Conservation (phyloP, 1,284 basidiomycete species). For the Microbotryum intermedium region DNA sequence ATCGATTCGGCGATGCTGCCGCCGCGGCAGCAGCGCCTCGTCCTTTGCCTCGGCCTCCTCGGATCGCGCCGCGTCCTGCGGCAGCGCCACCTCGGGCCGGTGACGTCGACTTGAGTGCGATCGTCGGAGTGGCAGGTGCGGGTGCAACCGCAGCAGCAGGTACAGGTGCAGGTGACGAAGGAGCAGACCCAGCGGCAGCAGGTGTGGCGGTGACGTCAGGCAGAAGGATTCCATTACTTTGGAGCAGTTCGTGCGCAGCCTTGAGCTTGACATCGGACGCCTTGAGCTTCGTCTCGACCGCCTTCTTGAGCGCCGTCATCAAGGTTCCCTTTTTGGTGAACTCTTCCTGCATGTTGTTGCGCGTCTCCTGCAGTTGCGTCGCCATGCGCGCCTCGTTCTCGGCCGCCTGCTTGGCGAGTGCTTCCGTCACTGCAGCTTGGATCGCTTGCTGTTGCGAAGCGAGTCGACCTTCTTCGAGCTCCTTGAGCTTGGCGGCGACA, state of each 20-base stretch:
- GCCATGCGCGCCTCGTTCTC: not conserved
- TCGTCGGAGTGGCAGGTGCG: not conserved
- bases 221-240: not conserved
- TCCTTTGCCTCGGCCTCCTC: not conserved
- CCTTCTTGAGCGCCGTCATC: not conserved
- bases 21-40: not conserved
- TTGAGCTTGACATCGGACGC: not conserved
- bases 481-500: slow-evolving; percentile 21
- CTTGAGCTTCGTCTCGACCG: not conserved
- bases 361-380: not conserved
- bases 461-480: slow-evolving; percentile 12
- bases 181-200: not conserved
- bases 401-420: not conserved
- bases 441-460: slow-evolving; percentile 15
- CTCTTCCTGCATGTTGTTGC: not conserved
- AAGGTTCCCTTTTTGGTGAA: not conserved
- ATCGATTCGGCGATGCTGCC: not conserved
- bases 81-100: not conserved
- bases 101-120: not conserved
- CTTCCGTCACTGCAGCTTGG: slow-evolving; percentile 19
- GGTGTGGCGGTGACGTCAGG: not conserved
- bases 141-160: not conserved
- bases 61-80: not conserved
- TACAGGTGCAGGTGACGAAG: not conserved
- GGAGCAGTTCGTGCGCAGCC: not conserved